Percentiles rank a stretch among this genome's conserved stretches.
These are phyloP conservation scores for Artomyces pyxidatus DNA, from an alignment of 768 basidiomycete species.

Conservation along the genomic window DNA sequence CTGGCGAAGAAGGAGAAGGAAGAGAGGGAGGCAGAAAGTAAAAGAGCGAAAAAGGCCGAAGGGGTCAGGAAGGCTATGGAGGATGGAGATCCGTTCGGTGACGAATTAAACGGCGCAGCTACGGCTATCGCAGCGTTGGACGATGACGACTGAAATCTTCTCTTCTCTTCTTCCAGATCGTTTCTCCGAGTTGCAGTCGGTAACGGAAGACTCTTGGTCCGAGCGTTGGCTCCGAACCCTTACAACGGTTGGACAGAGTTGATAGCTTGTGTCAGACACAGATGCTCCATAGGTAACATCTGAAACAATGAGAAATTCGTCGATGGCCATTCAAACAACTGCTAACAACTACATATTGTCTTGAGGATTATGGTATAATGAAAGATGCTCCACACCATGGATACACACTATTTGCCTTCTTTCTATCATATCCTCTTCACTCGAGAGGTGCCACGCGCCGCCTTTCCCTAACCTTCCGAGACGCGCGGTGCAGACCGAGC, in stretches of 20 bases:
- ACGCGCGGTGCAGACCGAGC: slow-evolving; percentile 59
- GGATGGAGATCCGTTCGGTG: slow-evolving; percentile 67
- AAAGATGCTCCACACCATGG: too few species aligned
- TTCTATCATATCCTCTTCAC: slow-evolving; percentile 15
- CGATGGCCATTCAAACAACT: too few species aligned
- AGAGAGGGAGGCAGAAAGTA: slow-evolving; percentile 61
- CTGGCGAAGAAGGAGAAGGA: slow-evolving; percentile 62
- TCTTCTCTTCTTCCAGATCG: too few species aligned
- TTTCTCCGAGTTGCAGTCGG: neutral
- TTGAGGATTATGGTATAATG: too few species aligned
- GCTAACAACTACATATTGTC: too few species aligned
- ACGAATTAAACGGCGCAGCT: slow-evolving; percentile 33
- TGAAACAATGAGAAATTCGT: too few species aligned
- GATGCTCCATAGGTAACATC: too few species aligned
- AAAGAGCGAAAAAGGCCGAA: slow-evolving; percentile 41
- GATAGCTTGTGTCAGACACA: too few species aligned
- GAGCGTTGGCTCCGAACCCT: too few species aligned
- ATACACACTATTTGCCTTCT: too few species aligned
- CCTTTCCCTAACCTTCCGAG: slow-evolving; percentile 67
- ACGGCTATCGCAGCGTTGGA: slow-evolving; percentile 7
- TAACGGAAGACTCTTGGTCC: neutral
- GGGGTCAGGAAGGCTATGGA: slow-evolving; percentile 47
- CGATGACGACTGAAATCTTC: slow-evolving; percentile 15
- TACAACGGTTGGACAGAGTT: too few species aligned
- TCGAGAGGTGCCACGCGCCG: slow-evolving; percentile 28